A percentile compares a stretch with the other conserved stretches of the same genome.
These are phyloP conservation scores for Aquilaria yunnanensis DNA, from an alignment of 345 rosid genomes.

Conservation along the genomic window DNA sequence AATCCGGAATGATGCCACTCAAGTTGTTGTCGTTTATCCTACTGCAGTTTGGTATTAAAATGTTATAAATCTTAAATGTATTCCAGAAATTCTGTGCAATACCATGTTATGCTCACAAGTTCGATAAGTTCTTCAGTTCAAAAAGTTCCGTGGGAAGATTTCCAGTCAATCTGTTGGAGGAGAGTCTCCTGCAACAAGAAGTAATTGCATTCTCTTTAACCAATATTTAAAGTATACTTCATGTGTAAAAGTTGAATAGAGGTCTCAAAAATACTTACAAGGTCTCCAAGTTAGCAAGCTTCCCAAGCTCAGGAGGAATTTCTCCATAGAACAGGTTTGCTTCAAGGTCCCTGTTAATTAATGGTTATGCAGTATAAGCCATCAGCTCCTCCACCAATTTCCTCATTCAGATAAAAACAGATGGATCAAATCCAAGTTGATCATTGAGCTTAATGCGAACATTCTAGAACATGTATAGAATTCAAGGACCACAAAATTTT, in stretches of 20 bases:
- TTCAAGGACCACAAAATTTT: background rate
- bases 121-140: constrained; percentile 25
- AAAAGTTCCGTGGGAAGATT: constrained; percentile 32
- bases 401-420: background rate
- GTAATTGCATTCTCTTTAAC: background rate
- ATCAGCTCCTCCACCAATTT: too few species aligned
- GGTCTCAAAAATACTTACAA: constrained; percentile 34
- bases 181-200: constrained; percentile 26
- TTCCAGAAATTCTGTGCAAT: background rate
- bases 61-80: background rate
- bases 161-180: constrained; percentile 41
- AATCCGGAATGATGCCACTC: constrained; percentile 59
- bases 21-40: constrained; percentile 69
- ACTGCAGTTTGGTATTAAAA: constrained; percentile 33
- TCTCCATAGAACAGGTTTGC: constrained; percentile 52
- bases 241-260: background rate
- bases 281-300: constrained; percentile 33
- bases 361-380: too few species aligned
- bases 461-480: background rate
- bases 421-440: background rate
- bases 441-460: background rate
- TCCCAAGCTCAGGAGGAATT: constrained; percentile 48
- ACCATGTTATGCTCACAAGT: constrained; percentile 27
- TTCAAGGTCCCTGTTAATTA: constrained; percentile 47
- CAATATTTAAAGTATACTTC: background rate